Base-by-base conservation (phyloP, 352 stramenopile genomes). In the Heterotrichella gracilis region DNA sequence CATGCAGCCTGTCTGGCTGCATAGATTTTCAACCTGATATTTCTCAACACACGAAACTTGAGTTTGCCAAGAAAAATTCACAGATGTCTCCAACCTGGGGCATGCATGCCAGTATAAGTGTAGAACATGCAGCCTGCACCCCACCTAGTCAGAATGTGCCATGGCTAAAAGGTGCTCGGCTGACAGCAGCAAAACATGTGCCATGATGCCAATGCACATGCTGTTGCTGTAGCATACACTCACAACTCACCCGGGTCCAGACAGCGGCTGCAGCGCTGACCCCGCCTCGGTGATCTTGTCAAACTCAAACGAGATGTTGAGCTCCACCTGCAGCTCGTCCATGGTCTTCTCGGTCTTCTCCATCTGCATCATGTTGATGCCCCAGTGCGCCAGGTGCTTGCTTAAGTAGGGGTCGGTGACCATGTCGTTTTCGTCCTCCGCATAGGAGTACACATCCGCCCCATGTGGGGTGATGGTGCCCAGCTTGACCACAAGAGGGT, bases 331-430 rank as follows among this genome's bases (percentile, higher is more conserved):
- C 64, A 98, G 77, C 77, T 99, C 92, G 41, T 87, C 82, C 76
- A 97, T 94, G 13, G 88, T 94, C 80, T 97, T 97, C 72, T 95
- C 91, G 39, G 91, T 98, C 78, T 98, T 97, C 78, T 85, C 79
- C 24, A 92, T 71, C 74, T 84, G 87, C 74, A 81, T 80, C 17
- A 93, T 79, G 75, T 95, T 85, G 71, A 97, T 96, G 3, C 89
- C 90, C 74, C 92, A 95, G 72, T 94, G 89, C 13, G 77, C 74
- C 68, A 97, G 78, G 71, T 98, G 84, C 70, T 93, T 82, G 14
- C 79, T 79, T 71, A 98, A 76, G 70, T 93, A 85, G 25, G 89
- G 86, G 77, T 98, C 91, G 73, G 79, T 77, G 25, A 97, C 90
- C 77, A 95, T 92, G 69, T 92, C 82, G 77, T 98, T 85, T 81